Evolutionary conservation across 108 stramenopile species (phyloP).

Genomic region (Cyclotella cryptica): DNA sequence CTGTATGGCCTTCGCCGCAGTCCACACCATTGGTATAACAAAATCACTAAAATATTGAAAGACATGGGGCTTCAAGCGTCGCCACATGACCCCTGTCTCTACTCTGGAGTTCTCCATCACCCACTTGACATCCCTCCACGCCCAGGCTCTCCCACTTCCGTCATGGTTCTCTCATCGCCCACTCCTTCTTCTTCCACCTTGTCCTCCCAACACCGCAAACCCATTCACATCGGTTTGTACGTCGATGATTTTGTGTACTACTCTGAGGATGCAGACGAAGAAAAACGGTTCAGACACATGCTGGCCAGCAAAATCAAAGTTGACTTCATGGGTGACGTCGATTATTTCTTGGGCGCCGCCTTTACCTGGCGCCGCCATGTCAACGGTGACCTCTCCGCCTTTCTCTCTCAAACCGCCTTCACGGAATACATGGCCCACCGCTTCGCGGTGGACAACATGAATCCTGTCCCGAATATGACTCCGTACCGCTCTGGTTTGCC

Average conservation of each 20-base stretch:
- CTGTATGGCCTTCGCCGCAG: constrained; percentile 24
- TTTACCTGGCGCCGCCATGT: constrained; percentile 17
- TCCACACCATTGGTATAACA: constrained; percentile 43
- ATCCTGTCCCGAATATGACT: constrained; percentile 18
- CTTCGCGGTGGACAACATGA: constrained; percentile 2
- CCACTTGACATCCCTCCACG: too few species aligned
- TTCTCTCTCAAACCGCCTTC: constrained; percentile 40
- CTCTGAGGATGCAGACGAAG: constrained; percentile 5
- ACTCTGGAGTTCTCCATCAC: not conserved
- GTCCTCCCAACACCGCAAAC: too few species aligned
- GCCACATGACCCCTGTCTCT: constrained; percentile 39
- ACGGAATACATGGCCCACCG: constrained; percentile 17
- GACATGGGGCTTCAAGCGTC: constrained; percentile 24
- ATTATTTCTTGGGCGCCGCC: constrained; percentile 32
- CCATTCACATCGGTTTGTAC: constrained; percentile 19
- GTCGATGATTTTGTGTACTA: constrained; percentile 39
- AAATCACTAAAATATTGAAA: constrained; percentile 1
- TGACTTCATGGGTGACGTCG: constrained; percentile 33
- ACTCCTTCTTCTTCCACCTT: too few species aligned
- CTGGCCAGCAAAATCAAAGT: not conserved
- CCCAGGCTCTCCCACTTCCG: too few species aligned
- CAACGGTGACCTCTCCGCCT: constrained; percentile 17
- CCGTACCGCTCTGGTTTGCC: constrained; percentile 45
- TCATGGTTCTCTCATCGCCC: too few species aligned
- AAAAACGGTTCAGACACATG: not conserved